phyloP scores from a whole-genome alignment of 805 yeast species.

The Yamadazyma insecticola region DNA sequence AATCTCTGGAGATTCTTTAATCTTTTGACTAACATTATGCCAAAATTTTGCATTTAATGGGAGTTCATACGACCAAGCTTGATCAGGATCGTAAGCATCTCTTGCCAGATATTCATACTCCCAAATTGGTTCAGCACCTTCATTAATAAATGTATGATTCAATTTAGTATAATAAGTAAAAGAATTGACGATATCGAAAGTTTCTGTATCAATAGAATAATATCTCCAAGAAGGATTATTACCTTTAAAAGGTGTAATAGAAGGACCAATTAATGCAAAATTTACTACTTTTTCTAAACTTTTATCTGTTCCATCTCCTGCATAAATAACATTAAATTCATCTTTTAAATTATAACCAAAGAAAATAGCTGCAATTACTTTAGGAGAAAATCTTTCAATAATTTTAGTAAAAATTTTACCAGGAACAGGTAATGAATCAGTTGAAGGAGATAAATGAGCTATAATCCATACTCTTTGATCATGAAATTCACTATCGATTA shows the following conservation, averaged over 20 bases:
- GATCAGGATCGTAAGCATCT: slow-evolving; percentile 46
- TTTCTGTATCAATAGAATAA: slow-evolving; percentile 57
- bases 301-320: slow-evolving; percentile 36
- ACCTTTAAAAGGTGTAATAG: slow-evolving; percentile 56
- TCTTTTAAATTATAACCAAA: slow-evolving; percentile 70
- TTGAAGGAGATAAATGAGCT: slow-evolving; percentile 59
- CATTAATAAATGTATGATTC: slow-evolving; percentile 50
- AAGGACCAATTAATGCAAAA: slow-evolving; percentile 61
- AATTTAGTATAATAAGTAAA: slow-evolving; percentile 55
- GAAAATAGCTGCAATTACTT: slow-evolving; percentile 63
- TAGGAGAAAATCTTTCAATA: slow-evolving; percentile 62
- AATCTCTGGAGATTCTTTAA: slow-evolving; percentile 36
- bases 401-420: slow-evolving; percentile 51
- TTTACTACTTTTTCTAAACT: slow-evolving; percentile 23
- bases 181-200: slow-evolving; percentile 58
- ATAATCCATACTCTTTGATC: slow-evolving; percentile 70
- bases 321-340: slow-evolving; percentile 57
- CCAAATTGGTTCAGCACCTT: slow-evolving; percentile 61
- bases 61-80: slow-evolving; percentile 53
- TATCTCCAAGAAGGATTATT: slow-evolving; percentile 72
- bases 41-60: slow-evolving; percentile 69
- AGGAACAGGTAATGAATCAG: slow-evolving; percentile 58
- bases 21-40: slow-evolving; percentile 27
- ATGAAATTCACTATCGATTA: slow-evolving; percentile 50
- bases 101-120: slow-evolving; percentile 61